These are phyloP conservation scores for Pichia sporocuriosa DNA, from an alignment of 805 yeast genomes.

Conservation along the genomic window DNA sequence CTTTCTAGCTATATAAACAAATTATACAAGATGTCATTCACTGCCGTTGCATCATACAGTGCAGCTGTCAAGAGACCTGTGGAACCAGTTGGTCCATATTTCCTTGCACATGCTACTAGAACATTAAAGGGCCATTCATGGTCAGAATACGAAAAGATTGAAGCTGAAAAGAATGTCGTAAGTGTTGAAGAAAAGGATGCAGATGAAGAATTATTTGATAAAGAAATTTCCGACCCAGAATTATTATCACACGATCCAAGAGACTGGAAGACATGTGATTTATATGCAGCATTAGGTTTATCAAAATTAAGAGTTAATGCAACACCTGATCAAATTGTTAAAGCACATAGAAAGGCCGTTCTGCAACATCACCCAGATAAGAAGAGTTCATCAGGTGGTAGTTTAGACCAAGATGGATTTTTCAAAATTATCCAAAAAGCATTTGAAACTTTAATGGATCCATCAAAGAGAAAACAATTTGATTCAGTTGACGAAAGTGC, in stretches of 20 bases:
- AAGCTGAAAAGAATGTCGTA: constrained; percentile 82
- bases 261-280: constrained; percentile 96
- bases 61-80: constrained; percentile 70
- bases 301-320: constrained; percentile 88
- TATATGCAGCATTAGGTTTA: constrained; percentile 92
- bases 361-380: constrained; percentile 98
- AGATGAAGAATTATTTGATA: constrained; percentile 54
- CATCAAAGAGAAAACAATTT: constrained; percentile 81
- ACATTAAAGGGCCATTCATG: constrained; percentile 95
- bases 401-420: constrained; percentile 85
- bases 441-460: constrained; percentile 80
- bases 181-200: constrained; percentile 55
- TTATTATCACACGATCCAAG: constrained; percentile 88
- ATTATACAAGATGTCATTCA: constrained; percentile 10
- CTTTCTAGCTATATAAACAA: background rate
- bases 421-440: constrained; percentile 98
- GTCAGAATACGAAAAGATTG: constrained; percentile 93
- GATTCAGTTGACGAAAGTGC: constrained; percentile 93
- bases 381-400: constrained; percentile 81
- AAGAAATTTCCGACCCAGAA: constrained; percentile 61
- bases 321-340: constrained; percentile 85
- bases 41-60: constrained; percentile 43
- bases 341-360: constrained; percentile 95
- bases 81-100: constrained; percentile 95
- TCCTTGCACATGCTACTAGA: constrained; percentile 95